Base-by-base conservation (phyloP, 2,329 filamentous ascomycete genomes). In the Monosporascus sp. region DNA sequence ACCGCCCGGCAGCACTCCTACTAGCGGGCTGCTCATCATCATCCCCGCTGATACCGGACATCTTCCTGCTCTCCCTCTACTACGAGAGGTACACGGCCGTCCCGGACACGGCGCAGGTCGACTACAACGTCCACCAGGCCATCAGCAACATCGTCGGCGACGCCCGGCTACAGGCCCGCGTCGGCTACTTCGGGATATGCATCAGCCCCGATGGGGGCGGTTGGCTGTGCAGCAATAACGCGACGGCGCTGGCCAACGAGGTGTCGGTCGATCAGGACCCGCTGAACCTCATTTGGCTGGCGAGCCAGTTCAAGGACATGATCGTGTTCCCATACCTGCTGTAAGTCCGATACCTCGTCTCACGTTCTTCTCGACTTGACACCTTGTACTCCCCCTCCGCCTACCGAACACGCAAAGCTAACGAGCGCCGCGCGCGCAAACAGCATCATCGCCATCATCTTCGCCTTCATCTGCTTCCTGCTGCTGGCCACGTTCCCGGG, bases 1-100 rank as follows among this genome's bases (percentile, higher is more conserved):
- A 1, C 31, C 31, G 11, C 31, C 31, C 31, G 31, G 55, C 65
- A 97, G 92, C 94, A 64, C 83, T 99, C 59, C 77, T 99, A 65
- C 79, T 99, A 62, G 93, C 94, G 66, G 94, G 94, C 65, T 99
- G 94, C 74, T 97, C 94, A 5, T 97, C 93, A 9, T 96, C 93
- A 41, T 97, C 93, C 50, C 94, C 93, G 2, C 78, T 96, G 52
- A 97, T 99, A 64, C 94, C 94, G 26, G 86, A 87, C 68, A 97
- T 99, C 73, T 99, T 97, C 80, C 85, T 99, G 62, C 89, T 99
- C 60, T 96, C 92, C n/a, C 84, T 99, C 65, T 97, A 96, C 82
- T 99, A 97, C 77, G 78, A 96, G 70, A 79, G 82, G 58, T 97
- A 97, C 74, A 84, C 86, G 20, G 89, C 94, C 3, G 78, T 82